Evolutionary conservation across 352 stramenopile species (phyloP).

Genomic region (Globisporangium paroecandrum): DNA sequence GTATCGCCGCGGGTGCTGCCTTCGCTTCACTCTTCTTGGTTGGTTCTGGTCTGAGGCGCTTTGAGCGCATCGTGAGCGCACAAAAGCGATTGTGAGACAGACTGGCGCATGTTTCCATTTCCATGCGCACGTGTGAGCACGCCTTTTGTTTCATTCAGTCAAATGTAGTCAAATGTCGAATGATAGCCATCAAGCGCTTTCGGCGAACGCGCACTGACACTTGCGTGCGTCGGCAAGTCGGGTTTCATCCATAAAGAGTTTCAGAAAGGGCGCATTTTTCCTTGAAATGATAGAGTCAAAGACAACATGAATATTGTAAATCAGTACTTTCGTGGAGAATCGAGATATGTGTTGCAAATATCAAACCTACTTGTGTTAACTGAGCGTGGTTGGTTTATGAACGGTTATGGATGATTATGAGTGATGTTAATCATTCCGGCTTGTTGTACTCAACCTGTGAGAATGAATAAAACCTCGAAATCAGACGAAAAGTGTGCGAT

Average conservation of each 20-base stretch:
- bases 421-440: too few relatives aligned
- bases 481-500: neutral
- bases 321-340: neutral
- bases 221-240: neutral
- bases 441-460: neutral
- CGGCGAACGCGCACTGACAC: neutral
- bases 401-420: neutral
- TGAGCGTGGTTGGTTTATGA: neutral
- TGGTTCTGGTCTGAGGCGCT: too few relatives aligned
- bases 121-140: neutral
- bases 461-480: neutral
- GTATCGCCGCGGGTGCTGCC: too few relatives aligned
- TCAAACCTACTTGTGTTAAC: too few relatives aligned
- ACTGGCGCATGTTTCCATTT: neutral
- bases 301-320: neutral
- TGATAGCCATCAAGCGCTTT: neutral
- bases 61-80: neutral
- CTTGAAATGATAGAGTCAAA: neutral
- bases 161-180: conserved; percentile 3
- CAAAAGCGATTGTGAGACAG: neutral
- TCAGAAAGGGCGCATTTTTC: neutral
- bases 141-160: neutral
- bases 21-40: too few relatives aligned
- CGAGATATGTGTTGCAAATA: too few relatives aligned
- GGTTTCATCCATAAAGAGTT: neutral